Base-by-base conservation (phyloP, 2,329 filamentous ascomycete genomes). In the Microcyclospora pomicola region DNA sequence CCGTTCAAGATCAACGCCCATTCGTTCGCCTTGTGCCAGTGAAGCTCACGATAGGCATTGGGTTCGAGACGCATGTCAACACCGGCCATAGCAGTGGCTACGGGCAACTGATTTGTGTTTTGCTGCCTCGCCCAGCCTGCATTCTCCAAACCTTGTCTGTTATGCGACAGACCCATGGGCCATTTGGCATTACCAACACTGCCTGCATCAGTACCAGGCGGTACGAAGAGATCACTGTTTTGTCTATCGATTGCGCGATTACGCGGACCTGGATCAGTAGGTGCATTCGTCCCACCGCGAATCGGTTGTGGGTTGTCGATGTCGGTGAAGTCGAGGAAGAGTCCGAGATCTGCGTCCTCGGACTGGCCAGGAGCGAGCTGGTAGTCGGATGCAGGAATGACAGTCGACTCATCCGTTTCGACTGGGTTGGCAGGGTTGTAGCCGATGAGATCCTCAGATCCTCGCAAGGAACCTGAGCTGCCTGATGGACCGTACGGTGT, bases 61-160 rank as follows among this genome's bases (percentile, higher is more conserved):
- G 51, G 50, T 31, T 43, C 49, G 3, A 52, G 42, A 29, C 59
- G 50, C 62, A 65, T 64, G 39, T 65, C 57, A 0, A 63, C 60
- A 29, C 62, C 62, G 7, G 62, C 62, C 59, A 65, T 64, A 9
- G 54, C 55, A 11, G 52, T 62, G 5, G 62, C 58, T 19, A 61
- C 47, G 0, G 62, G 61, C 1, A 65, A 44, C 10, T 60, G 44
- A 12, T 58, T 48, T 11, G 53, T 42, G 32, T 63, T 64, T 41
- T 65, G 61, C 35, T 62, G 59, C 34, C 62, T 49, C 9, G 61
- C 60, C 55, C 56, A 64, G 6, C 62, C 61, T 12, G 61, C 52
- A n/a, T 53, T 53, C 9, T 56, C 53, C 5, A 60, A 42, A 6
- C 61, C 61, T 34, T 61, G 60, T 9, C 60, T 52, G 29, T 63